Conservation (phyloP, 176 grass and related monocot species). For the Musa beccarii region DNA sequence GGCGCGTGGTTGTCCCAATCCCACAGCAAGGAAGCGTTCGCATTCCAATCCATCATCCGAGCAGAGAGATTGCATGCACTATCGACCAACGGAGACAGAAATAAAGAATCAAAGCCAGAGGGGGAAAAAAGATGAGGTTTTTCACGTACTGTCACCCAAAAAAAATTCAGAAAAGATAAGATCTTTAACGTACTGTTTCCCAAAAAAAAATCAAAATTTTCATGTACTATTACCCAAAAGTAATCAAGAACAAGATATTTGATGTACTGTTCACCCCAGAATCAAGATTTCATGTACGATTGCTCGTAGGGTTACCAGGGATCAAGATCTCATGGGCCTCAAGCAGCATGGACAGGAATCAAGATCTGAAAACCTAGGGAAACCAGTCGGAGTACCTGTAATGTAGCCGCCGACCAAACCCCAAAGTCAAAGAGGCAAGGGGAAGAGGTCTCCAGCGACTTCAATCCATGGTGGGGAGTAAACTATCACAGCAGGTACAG, state of each 20-base stretch:
- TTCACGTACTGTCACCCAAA: neutral
- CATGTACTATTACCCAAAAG: neutral
- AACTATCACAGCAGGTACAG: neutral
- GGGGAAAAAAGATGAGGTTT: neutral
- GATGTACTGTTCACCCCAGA: too few species aligned
- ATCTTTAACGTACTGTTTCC: too few species aligned
- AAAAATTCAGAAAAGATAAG: neutral
- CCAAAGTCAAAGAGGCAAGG: neutral
- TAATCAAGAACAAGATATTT: neutral
- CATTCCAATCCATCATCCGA: conserved; percentile 45
- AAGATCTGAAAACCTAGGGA: neutral
- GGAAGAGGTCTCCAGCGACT: neutral
- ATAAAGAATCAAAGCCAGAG: too few species aligned
- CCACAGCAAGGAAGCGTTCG: conserved; percentile 55
- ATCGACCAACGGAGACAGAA: neutral
- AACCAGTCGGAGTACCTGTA: neutral
- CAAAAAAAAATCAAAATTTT: neutral
- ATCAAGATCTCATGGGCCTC: neutral
- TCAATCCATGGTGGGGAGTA: conserved; percentile 1
- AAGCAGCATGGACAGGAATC: neutral
- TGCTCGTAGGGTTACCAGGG: neutral
- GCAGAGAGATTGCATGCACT: neutral
- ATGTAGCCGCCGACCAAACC: neutral
- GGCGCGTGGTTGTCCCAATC: conserved; percentile 55
- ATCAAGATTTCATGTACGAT: neutral